Base-by-base conservation (phyloP, 371 early-diverging fungal genomes). In the Actinomortierella ambigua region DNA sequence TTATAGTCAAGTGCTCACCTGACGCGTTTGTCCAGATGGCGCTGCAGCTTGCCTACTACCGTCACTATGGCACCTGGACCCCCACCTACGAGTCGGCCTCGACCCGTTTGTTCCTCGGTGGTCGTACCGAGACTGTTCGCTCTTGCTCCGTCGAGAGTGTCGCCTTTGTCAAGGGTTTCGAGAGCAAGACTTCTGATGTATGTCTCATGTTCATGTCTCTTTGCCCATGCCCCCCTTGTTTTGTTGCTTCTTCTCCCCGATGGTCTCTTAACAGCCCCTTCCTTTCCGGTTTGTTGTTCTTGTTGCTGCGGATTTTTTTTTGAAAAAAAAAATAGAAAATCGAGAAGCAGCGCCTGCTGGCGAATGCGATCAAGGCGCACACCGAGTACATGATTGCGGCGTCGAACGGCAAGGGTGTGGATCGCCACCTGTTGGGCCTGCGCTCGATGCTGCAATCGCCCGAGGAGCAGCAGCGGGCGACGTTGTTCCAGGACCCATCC, bases 101-200 rank as follows among this genome's bases (percentile, higher is more conserved):
- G 11, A 88, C 89, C 9, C 80, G 95, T n/a, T 50, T 75, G 46
- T 94, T 92, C 81, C 68, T 81, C 56, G 90, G 89, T 52, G 95
- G 95, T 11, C 82, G 95, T 39, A 95, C 95, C n/a, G 95, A 95
- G 78, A 92, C 92, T 42, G 87, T 86, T 20, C 83, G 95, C 14
- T 82, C 87, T 47, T 84, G 89, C 65, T 88, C 91, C 7, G 59
- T 60, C 2, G 93, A 94, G 27, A 82, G 88, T 52, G 77, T 83
- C 61, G 85, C 73, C 2, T 93, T 94, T 69, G 83, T 81, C 46
- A 63, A 81, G 28, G 76, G 82, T 14, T 87, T 92, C 53, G 88
- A 87, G 55, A 80, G 88, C 63, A 79, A 79, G 51, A 56, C 68
- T 40, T 53, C 84, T 17, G 67, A 84, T 82, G 87, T 84, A 75